Conservation (phyloP, 2,329 filamentous ascomycete genomes). For the Thermothelomyces thermophilus region DNA sequence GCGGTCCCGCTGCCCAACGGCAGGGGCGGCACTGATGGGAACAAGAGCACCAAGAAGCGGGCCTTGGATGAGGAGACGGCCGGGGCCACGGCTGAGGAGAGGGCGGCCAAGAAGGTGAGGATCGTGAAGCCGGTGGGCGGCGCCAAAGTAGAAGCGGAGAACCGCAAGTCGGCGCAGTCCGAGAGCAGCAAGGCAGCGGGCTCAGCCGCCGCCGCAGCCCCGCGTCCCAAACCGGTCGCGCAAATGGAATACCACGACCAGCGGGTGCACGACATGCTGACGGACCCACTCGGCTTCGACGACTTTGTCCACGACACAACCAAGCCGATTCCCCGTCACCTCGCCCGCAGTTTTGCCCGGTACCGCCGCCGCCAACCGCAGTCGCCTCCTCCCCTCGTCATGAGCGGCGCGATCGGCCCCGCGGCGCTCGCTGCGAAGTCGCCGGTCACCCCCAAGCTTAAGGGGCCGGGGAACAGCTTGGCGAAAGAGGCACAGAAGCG, state of each 20-base stretch:
- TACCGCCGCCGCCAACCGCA: conserved; percentile 9
- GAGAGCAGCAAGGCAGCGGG: neutral
- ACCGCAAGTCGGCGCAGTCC: neutral
- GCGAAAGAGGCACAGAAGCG: conserved; percentile 12
- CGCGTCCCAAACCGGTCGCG: neutral
- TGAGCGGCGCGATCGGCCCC: conserved; percentile 18
- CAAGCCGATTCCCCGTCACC: conserved; percentile 1
- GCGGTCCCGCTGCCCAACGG: neutral
- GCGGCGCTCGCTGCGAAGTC: neutral
- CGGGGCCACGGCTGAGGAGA: neutral
- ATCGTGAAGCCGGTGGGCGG: neutral
- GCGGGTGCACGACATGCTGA: conserved; percentile 20
- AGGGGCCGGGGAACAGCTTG: neutral
- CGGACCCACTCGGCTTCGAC: conserved; percentile 22
- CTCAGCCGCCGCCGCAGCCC: neutral
- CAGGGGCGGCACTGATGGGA: neutral
- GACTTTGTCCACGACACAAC: conserved; percentile 19
- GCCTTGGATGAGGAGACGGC: conserved; percentile 3
- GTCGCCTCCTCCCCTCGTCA: conserved; percentile 8
- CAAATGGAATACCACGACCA: conserved; percentile 17
- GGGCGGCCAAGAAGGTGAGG: conserved; percentile 10
- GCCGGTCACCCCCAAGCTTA: neutral
- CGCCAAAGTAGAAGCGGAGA: neutral
- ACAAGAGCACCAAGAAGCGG: conserved; percentile 10
- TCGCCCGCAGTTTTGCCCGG: conserved; percentile 4